These are phyloP conservation scores for Chenopodium album DNA, from an alignment of 148 eudicot genomes.

Conservation along the genomic window DNA sequence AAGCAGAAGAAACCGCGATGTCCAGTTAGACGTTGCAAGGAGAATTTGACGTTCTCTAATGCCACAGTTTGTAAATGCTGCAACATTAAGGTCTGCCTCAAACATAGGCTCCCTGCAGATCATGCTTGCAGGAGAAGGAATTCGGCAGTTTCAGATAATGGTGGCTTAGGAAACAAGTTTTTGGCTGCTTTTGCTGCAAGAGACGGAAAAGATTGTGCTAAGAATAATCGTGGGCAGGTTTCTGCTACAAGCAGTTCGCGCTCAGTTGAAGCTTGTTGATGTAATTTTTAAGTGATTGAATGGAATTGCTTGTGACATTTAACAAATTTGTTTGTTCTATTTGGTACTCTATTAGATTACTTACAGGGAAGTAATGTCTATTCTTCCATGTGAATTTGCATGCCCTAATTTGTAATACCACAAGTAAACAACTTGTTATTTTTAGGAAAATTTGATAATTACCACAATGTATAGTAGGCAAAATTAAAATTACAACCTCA, in stretches of 20 bases:
- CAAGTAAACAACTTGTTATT: too few species aligned
- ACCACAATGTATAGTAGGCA: too few species aligned
- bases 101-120: slow-evolving; percentile 71
- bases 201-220: slow-evolving; percentile 52
- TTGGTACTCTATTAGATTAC: background rate
- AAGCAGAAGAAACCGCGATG: slow-evolving; percentile 80
- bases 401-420: background rate
- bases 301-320: too few species aligned
- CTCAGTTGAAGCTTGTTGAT: slow-evolving; percentile 57
- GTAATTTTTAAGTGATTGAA: background rate
- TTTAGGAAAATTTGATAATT: too few species aligned
- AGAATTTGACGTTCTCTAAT: slow-evolving; percentile 69
- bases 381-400: background rate
- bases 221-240: slow-evolving; percentile 24
- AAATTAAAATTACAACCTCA: too few species aligned
- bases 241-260: slow-evolving; percentile 39
- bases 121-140: slow-evolving; percentile 44
- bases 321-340: too few species aligned
- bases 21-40: slow-evolving; percentile 59
- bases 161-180: slow-evolving; percentile 37
- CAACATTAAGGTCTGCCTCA: slow-evolving; percentile 57
- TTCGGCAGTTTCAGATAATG: slow-evolving; percentile 6
- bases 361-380: background rate
- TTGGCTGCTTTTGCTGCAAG: slow-evolving; percentile 60
- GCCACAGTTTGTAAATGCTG: slow-evolving; percentile 61